Evolutionary conservation across 2,329 filamentous ascomycete genomes (phyloP), one percentile per base, ranked within the genome.

Genomic region (Paraphaeosphaeria minitans): DNA sequence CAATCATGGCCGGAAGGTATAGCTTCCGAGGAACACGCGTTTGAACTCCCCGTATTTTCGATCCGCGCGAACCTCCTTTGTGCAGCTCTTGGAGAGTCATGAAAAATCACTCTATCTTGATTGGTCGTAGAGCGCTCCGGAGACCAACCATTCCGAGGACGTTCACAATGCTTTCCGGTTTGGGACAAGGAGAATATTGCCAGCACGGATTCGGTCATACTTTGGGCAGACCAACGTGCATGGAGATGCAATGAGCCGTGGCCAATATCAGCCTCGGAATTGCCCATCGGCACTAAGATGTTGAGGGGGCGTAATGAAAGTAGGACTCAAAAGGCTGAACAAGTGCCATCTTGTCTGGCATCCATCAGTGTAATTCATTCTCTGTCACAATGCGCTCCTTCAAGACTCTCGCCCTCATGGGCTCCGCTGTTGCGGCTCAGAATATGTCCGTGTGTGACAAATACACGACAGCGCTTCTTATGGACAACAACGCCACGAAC

Each of bases 371-470:
- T 22, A 22, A 16, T 24, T 24, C 21, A 45, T 24, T 13, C 42
- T 45, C 19, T 45, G 12, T 22, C 13, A 47, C n/a, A 22, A 62
- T 62, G 60, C 60, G 49, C 45, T 59, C 21, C 48, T 58, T 49
- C 41, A 22, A 35, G 19, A 19, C 45, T 19, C 6, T 60, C 16
- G 55, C 54, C 29, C 39, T 56, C 7, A 14, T 57, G 45, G 61
- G 57, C 51, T 39, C 16, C 14, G 24, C 56, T 6, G 29, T 54
- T 21, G 46, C 55, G 13, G 59, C 62, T 14, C 64, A 63, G 53
- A 79, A 83, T 65, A 79, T 71, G 2, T 81, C 83, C 59, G 83
- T 88, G 65, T 88, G 86, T 74, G 85, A 88, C 76, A 86, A 87
- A 74, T 88, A 88, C 75, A 87, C 85, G 35, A 85, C 79, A 3